Evolutionary conservation across 371 early-diverging fungal species (phyloP).

Genomic region (Chytridiales sp.): DNA sequence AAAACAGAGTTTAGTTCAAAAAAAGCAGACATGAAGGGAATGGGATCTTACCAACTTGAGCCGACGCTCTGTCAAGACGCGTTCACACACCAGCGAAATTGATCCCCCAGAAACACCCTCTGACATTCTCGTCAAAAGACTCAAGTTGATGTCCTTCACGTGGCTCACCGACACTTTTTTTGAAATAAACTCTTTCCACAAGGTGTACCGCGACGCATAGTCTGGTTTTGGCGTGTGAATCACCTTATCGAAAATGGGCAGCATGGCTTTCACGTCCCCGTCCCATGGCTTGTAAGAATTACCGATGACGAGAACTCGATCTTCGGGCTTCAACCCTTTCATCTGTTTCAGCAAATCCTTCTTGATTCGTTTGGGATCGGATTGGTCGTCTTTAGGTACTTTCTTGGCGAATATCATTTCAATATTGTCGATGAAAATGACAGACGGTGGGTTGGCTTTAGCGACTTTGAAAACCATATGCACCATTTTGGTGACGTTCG

Average conservation of each 20-base stretch:
- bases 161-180: slow-evolving; percentile 14
- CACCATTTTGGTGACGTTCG: slow-evolving; percentile 50
- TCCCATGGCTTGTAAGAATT: slow-evolving; percentile 55
- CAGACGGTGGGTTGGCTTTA: slow-evolving; percentile 48
- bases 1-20: not conserved
- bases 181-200: slow-evolving; percentile 49
- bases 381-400: slow-evolving; percentile 58
- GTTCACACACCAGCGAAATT: slow-evolving; percentile 39
- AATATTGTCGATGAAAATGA: slow-evolving; percentile 54
- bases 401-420: slow-evolving; percentile 62
- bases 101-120: slow-evolving; percentile 45
- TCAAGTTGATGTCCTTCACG: slow-evolving; percentile 36
- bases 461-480: slow-evolving; percentile 67
- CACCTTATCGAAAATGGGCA: slow-evolving; percentile 47
- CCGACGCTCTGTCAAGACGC: slow-evolving; percentile 48
- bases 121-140: slow-evolving; percentile 48
- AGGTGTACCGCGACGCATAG: slow-evolving; percentile 42
- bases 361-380: slow-evolving; percentile 60
- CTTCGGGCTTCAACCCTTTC: slow-evolving; percentile 45
- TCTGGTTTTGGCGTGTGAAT: slow-evolving; percentile 50
- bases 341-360: slow-evolving; percentile 54
- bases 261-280: slow-evolving; percentile 52
- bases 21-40: not conserved
- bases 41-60: slow-evolving; percentile 40
- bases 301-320: slow-evolving; percentile 50